Base-by-base conservation (phyloP, 495 filamentous ascomycete species). In the Darksidea phi region DNA sequence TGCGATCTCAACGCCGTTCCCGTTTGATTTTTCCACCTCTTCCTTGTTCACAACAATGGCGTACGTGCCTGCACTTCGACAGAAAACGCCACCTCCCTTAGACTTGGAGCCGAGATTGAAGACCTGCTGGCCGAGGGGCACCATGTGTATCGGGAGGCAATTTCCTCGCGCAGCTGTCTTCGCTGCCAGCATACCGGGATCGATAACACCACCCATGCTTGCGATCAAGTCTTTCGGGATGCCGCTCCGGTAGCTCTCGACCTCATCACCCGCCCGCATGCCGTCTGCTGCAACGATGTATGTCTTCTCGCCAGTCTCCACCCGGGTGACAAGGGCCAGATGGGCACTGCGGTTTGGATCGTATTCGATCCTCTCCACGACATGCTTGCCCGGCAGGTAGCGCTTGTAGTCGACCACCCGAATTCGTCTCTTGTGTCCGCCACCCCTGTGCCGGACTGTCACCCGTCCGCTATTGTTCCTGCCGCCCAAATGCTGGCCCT, bases 201-300 rank as follows among this genome's bases (percentile, higher is more conserved):
- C 94, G 23, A 94, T 80, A 26, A 84, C 77, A 28, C 94, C 92
- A 37, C 94, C 94, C 90, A 97, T 95, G 70, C 86, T 90, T 17
- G 85, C 82, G 73, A 96, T 79, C 51, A 98, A 74, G 42, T 92
- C 86, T 41, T 85, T 76, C 12, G 94, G 94, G 60, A 98, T 91
- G 51, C 94, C 94, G 12, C 86, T 73, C 69, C 91, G 83, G 74
- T 91, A 98, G 70, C 89, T 95, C 76, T 97, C 84, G 20, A 98
- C 86, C 13, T 86, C 81, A 72, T 98, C 95, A 18, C 95, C 95
- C 6, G 87, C 89, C 51, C 93, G 81, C 87, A 95, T 88, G 24
- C 94, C 93, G 59, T 97, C 92, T 0, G 93, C 84, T 4, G 94
- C 94, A 48, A 97, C 76, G 64, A 97, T 94, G 73, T 98, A 98